A percentile compares a stretch with the other conserved stretches of the same genome.
Conservation (phyloP, 2,329 filamentous ascomycete species). For the Colletotrichum sp. region DNA sequence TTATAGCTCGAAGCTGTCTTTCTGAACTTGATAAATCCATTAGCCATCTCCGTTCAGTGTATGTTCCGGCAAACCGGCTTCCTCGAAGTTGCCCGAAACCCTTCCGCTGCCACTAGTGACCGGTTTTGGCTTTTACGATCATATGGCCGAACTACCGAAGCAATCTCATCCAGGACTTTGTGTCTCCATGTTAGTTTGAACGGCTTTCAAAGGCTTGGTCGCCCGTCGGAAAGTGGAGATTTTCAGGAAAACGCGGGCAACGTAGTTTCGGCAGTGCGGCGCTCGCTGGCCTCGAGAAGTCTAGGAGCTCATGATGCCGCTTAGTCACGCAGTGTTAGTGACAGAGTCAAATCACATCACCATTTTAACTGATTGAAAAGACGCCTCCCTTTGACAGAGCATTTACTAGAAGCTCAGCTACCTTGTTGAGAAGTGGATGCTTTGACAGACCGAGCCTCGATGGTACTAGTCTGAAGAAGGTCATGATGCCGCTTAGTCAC, state of each 20-base stretch:
- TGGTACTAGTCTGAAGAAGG: background rate
- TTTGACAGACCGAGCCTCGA: background rate
- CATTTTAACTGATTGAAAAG: fast-evolving
- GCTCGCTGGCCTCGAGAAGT: background rate
- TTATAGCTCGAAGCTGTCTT: background rate
- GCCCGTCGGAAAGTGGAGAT: background rate
- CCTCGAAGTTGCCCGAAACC: fast-evolving
- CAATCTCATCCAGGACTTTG: fast-evolving
- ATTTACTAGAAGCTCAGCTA: fast-evolving
- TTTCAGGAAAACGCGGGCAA: fast-evolving
- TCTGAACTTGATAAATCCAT: fast-evolving
- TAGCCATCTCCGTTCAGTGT: fast-evolving
- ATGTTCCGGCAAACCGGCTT: background rate
- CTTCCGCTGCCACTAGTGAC: fast-evolving
- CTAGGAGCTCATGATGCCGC: background rate
- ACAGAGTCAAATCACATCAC: fast-evolving
- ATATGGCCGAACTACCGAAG: background rate
- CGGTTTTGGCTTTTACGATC: fast-evolving
- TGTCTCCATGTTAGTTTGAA: background rate
- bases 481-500: background rate
- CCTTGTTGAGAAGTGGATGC: background rate
- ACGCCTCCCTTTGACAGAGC: fast-evolving
- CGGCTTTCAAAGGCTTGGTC: fast-evolving
- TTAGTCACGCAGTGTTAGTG: background rate
- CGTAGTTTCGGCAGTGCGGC: fast-evolving